Conservation (phyloP, 2,329 filamentous ascomycete genomes). For the Colletotrichum falcatum region DNA sequence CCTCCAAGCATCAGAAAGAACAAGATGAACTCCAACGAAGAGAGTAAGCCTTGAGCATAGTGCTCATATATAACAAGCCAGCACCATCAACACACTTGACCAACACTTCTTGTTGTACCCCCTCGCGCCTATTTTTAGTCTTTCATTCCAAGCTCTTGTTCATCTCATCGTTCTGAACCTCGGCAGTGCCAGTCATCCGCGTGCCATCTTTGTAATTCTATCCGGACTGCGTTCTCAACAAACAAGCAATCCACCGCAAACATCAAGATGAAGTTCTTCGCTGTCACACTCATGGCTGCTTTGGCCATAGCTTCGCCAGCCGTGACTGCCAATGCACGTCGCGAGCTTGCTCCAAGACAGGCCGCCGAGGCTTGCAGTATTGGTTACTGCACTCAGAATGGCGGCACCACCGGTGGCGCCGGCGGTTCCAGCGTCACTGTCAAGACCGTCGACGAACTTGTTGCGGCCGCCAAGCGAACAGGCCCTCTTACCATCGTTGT, state of each 20-base stretch:
- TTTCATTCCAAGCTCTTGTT: constrained; percentile 22
- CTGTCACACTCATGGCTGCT: constrained; percentile 36
- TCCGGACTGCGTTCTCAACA: neutral
- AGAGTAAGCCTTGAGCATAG: neutral
- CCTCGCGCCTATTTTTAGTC: constrained; percentile 1
- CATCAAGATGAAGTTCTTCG: constrained; percentile 39
- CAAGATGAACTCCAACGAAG: neutral
- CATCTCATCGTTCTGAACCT: constrained; percentile 6
- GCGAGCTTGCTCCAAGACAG: constrained; percentile 38
- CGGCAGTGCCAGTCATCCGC: constrained; percentile 29
- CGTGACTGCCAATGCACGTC: constrained; percentile 35
- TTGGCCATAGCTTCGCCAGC: constrained; percentile 36
- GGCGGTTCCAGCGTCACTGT: constrained; percentile 48
- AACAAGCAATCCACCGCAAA: constrained; percentile 37
- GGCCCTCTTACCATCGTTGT: constrained; percentile 49
- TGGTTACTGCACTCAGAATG: constrained; percentile 49
- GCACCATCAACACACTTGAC: neutral
- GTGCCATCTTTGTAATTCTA: neutral
- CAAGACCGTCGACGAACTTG: constrained; percentile 44
- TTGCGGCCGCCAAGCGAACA: constrained; percentile 45
- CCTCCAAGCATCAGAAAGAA: constrained; percentile 1
- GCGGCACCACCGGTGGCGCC: constrained; percentile 49
- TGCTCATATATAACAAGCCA: constrained; percentile 27
- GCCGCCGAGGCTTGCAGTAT: constrained; percentile 44
- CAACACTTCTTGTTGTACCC: neutral